phyloP scores from a whole-genome alignment of 1,139 yeast genomes.

The Pichia kudriavzevii region DNA sequence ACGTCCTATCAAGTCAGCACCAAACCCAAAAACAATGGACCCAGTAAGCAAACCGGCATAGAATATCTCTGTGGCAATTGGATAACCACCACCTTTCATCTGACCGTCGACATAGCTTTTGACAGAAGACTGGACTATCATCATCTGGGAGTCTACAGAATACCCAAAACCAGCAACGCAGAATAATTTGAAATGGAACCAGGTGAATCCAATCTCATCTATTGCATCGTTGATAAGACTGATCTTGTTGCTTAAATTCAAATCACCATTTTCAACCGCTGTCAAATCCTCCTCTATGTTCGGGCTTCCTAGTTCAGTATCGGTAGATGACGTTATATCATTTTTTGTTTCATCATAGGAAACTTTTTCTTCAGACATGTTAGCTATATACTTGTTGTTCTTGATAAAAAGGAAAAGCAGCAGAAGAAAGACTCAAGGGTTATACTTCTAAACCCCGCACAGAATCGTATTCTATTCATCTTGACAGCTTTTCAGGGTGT shows the following conservation, averaged over 20 bases:
- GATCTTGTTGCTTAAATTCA: constrained; percentile 21
- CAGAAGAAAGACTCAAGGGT: too few relatives aligned
- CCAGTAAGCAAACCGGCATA: constrained; percentile 48
- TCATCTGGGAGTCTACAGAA: constrained; percentile 53
- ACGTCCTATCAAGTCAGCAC: constrained; percentile 57
- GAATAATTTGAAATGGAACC: constrained; percentile 39
- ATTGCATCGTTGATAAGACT: constrained; percentile 36
- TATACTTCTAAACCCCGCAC: too few relatives aligned
- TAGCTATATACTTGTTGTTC: too few relatives aligned
- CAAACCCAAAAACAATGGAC: constrained; percentile 49
- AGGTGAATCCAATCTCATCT: constrained; percentile 46
- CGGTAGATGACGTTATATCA: too few relatives aligned
- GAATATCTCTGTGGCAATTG: constrained; percentile 28
- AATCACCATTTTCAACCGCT: constrained; percentile 16
- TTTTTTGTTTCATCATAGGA: too few relatives aligned
- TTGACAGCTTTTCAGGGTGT: too few relatives aligned
- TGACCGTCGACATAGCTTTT: constrained; percentile 35
- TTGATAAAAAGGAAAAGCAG: too few relatives aligned
- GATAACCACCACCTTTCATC: constrained; percentile 29
- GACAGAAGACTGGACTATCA: constrained; percentile 39
- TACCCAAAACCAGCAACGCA: constrained; percentile 57
- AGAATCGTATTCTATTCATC: too few relatives aligned
- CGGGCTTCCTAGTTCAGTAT: too few relatives aligned
- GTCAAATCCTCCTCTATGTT: constrained; percentile 6
- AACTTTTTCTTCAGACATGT: too few relatives aligned